Evolutionary conservation across 1,139 yeast species (phyloP), one percentile per base, ranked within the genome.

Genomic region (Williopsis jadinii): DNA sequence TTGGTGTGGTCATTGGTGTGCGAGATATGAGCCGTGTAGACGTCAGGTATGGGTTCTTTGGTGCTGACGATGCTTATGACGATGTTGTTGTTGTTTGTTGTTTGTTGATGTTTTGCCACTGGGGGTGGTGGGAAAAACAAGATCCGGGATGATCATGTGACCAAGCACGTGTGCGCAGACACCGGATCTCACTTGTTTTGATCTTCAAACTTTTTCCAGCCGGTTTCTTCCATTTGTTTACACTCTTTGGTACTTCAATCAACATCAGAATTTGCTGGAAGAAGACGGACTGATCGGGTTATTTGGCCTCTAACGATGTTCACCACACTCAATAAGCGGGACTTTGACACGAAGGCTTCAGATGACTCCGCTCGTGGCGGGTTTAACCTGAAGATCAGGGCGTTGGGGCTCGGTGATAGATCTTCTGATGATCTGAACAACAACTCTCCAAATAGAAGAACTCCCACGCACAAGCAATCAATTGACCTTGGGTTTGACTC

Each of bases 381-480:
- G 28, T 54, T 54, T 33, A 43, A 48, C 19, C 41, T 54, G 39
- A 53, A 45, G 32, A 40, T 41, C 4, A 38, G 41, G 26, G 43
- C 45, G 11, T 19, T 19, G 6, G 24, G 24, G 24, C 24, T 19
- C 24, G 24, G 24, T 19, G 53, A 51, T 32, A 44, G 53, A 37
- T 48, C 54, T 1, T 31, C 45, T 4, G 55, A 53, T 31, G 56
- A 51, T 28, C 35, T 45, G 6, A 39, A 36, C 12, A 35, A 40
- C 32, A 28, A 45, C 12, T 47, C 52, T 3, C 55, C 58, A 24
- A 44, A 40, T 31, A 50, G 56, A 50, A 48, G 59, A 34, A 51
- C 55, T 3, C 56, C 53, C 5, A 44, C 46, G 4, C 56, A 50
- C 30, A 51, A 44, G 32, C 50, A 47, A 28, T 34, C 51, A 2